Percentiles rank a stretch among this genome's conserved stretches.
Evolutionary conservation across 108 stramenopile species (phyloP).

Genomic region (Cyclotella atomus): DNA sequence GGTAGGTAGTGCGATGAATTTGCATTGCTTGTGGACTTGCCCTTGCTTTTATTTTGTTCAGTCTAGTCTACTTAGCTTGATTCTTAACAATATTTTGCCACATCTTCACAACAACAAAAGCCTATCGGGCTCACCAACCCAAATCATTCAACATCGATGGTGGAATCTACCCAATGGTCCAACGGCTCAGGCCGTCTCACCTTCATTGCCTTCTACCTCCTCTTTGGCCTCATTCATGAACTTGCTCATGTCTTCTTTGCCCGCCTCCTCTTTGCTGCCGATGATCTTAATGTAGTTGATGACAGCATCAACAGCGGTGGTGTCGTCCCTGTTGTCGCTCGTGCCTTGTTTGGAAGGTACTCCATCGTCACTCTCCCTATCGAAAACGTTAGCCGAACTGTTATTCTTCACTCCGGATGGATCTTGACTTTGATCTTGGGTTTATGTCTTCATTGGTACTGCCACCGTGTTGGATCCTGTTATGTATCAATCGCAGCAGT

Average conservation of each 20-base stretch:
- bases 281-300: background rate
- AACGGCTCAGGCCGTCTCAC: background rate
- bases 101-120: too few species aligned
- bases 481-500: background rate
- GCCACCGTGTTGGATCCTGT: background rate
- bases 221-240: slow-evolving; percentile 68
- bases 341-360: slow-evolving; percentile 34
- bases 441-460: slow-evolving; percentile 19
- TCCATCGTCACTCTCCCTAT: slow-evolving; percentile 3
- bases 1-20: too few species aligned
- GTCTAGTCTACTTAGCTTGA: too few species aligned
- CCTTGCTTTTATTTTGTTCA: too few species aligned
- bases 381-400: background rate
- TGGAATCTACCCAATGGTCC: background rate
- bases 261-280: slow-evolving; percentile 1
- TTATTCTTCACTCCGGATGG: slow-evolving; percentile 68
- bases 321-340: slow-evolving; percentile 14
- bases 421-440: slow-evolving; percentile 53
- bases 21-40: too few species aligned
- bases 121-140: too few species aligned
- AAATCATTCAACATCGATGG: too few species aligned
- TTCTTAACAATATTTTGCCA: too few species aligned
- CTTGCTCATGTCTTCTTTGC: slow-evolving; percentile 52
- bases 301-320: slow-evolving; percentile 1
- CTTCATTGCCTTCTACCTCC: slow-evolving; percentile 47